Conservation (phyloP, 2,329 filamentous ascomycete genomes). For the Beauveria sp. region DNA sequence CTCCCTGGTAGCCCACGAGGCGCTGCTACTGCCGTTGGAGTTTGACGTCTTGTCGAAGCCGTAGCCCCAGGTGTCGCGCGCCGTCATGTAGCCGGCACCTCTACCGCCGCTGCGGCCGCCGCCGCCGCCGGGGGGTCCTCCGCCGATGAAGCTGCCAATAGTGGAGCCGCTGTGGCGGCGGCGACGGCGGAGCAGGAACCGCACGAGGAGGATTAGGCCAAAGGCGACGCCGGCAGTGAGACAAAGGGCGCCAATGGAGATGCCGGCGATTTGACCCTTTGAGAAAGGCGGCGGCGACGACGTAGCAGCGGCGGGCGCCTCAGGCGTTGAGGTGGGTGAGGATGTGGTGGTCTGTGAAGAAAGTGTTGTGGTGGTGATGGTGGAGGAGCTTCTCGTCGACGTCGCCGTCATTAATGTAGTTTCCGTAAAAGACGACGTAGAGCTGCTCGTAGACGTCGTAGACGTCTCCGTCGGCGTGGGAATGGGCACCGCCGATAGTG, state of each 20-base stretch:
- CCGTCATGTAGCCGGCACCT: neutral
- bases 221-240: conserved; percentile 42
- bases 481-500: neutral
- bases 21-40: conserved; percentile 15
- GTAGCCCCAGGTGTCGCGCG: conserved; percentile 31
- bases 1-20: conserved; percentile 22
- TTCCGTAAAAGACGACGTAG: conserved; percentile 7
- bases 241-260: conserved; percentile 43
- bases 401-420: neutral
- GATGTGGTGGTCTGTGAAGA: conserved; percentile 11
- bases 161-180: conserved; percentile 30
- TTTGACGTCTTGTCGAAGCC: conserved; percentile 19
- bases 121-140: conserved; percentile 16
- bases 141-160: conserved; percentile 30
- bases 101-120: neutral
- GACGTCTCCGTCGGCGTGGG: neutral
- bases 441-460: conserved; percentile 2
- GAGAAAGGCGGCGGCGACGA: conserved; percentile 17
- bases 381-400: neutral
- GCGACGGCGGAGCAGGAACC: conserved; percentile 28
- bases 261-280: conserved; percentile 47
- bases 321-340: conserved; percentile 12
- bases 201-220: conserved; percentile 37
- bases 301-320: conserved; percentile 10
- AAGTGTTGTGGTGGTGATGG: neutral